A percentile compares a stretch with the other conserved stretches of the same genome.
Conservation (phyloP, 1,284 basidiomycete genomes). For the Farysia itapuensis region DNA sequence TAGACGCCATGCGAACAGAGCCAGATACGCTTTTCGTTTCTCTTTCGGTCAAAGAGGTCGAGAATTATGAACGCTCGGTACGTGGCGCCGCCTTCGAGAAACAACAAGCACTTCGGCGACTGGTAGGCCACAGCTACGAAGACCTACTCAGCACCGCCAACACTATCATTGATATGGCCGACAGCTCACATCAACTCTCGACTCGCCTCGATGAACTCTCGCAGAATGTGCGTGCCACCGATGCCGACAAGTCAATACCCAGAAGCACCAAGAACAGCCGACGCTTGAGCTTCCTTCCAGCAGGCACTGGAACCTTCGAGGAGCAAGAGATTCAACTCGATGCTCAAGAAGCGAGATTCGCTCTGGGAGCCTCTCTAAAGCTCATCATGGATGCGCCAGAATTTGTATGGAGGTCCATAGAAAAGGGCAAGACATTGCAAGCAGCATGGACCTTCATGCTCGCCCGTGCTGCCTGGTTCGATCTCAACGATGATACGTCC, state of each 20-base stretch:
- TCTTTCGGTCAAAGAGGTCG: conserved; percentile 32
- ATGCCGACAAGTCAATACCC: not conserved
- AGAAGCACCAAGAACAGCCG: conserved; percentile 1
- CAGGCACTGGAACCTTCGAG: not conserved
- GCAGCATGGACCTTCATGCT: conserved; percentile 44
- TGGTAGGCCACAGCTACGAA: conserved; percentile 46
- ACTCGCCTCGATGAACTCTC: conserved; percentile 19
- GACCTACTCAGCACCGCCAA: conserved; percentile 48
- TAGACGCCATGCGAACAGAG: conserved; percentile 31
- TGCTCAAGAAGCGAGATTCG: conserved; percentile 21
- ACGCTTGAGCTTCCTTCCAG: conserved; percentile 21
- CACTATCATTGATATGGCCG: conserved; percentile 48
- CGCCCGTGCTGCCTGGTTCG: conserved; percentile 27
- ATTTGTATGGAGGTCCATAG: conserved; percentile 44
- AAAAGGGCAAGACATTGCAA: conserved; percentile 39
- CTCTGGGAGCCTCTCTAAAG: conserved; percentile 36
- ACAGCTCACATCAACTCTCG: conserved; percentile 29
- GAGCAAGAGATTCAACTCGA: conserved; percentile 7
- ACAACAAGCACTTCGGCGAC: conserved; percentile 31
- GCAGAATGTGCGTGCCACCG: conserved; percentile 4
- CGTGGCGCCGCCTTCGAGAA: conserved; percentile 21
- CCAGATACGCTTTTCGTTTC: conserved; percentile 37
- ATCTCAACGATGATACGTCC: conserved; percentile 16
- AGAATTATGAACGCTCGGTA: conserved; percentile 24
- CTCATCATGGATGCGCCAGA: conserved; percentile 45